Evolutionary conservation across 345 rosid species (phyloP).

Genomic region (Diplotaxis tenuifolia): DNA sequence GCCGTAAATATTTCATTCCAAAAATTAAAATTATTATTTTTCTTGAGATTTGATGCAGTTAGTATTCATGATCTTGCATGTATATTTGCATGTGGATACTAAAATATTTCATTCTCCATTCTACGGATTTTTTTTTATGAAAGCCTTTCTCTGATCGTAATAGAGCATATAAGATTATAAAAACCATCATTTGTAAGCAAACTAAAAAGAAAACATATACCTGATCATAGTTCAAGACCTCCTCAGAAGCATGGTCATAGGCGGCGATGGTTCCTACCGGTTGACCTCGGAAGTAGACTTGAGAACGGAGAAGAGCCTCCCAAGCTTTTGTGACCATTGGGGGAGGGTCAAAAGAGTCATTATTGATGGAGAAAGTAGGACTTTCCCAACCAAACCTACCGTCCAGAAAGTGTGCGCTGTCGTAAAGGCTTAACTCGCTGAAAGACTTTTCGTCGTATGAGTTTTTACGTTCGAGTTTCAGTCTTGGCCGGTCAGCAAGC

Average conservation of each 20-base stretch:
- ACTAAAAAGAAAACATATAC: slow-evolving; percentile 38
- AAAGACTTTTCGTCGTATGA: slow-evolving; percentile 83
- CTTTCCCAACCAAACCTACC: slow-evolving; percentile 51
- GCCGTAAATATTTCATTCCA: too few relatives aligned
- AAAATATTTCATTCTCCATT: too few relatives aligned
- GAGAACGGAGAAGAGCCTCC: slow-evolving; percentile 70
- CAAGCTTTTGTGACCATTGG: slow-evolving; percentile 91
- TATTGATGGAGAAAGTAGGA: slow-evolving; percentile 58
- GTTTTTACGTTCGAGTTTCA: slow-evolving; percentile 74
- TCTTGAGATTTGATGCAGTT: too few relatives aligned
- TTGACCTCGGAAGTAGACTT: slow-evolving; percentile 65
- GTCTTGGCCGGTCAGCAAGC: slow-evolving; percentile 65
- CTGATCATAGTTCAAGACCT: slow-evolving; percentile 92
- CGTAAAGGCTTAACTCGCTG: slow-evolving; percentile 48
- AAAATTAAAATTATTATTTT: too few relatives aligned
- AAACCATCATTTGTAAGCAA: background rate
- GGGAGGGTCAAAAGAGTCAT: slow-evolving; percentile 71
- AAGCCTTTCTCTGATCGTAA: too few relatives aligned
- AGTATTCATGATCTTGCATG: too few relatives aligned
- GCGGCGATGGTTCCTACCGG: slow-evolving; percentile 91
- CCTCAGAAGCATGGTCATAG: slow-evolving; percentile 82
- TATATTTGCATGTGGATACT: too few relatives aligned
- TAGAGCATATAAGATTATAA: background rate
- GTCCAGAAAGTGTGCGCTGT: slow-evolving; percentile 40
- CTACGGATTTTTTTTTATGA: too few relatives aligned